phyloP scores from a whole-genome alignment of 2,329 filamentous ascomycete genomes.

The Dothideomycetes sp. region DNA sequence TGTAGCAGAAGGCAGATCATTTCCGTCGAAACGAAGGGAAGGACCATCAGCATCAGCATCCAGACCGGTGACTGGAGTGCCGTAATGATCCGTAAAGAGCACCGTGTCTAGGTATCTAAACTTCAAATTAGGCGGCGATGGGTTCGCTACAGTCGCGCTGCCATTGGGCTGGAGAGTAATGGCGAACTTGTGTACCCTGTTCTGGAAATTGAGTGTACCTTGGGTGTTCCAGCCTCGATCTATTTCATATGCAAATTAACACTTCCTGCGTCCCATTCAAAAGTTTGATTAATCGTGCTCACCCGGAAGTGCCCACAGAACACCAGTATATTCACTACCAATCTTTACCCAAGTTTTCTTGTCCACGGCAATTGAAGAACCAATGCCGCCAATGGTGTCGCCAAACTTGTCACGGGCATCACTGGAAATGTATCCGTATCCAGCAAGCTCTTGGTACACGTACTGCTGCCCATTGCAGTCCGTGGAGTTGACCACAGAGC shows the following conservation, averaged over 20 bases:
- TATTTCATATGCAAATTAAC: conserved; percentile 1
- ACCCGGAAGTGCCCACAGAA: conserved; percentile 48
- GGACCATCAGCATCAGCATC: conserved; percentile 45
- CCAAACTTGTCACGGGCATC: conserved; percentile 55
- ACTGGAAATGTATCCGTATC: conserved; percentile 50
- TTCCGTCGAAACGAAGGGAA: conserved; percentile 43
- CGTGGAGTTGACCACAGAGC: conserved; percentile 33
- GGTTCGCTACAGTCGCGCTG: conserved; percentile 40
- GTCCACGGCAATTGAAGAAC: conserved; percentile 55
- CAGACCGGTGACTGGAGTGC: conserved; percentile 51
- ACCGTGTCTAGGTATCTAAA: conserved; percentile 55
- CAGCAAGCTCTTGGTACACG: conserved; percentile 55
- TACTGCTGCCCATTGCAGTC: conserved; percentile 52
- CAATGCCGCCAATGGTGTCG: conserved; percentile 58
- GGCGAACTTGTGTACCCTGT: conserved; percentile 56
- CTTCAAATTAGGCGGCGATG: conserved; percentile 49
- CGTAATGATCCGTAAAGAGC: conserved; percentile 52
- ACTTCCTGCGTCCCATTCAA: too few species aligned
- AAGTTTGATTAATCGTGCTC: too few species aligned
- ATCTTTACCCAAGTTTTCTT: conserved; percentile 46
- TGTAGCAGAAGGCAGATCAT: conserved; percentile 50
- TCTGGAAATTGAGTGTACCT: conserved; percentile 57
- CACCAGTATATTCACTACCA: conserved; percentile 45
- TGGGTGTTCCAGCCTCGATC: conserved; percentile 66
- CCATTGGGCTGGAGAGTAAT: conserved; percentile 46